A percentile compares a stretch with the other conserved stretches of the same genome.
phyloP scores from a whole-genome alignment of 2,329 filamentous ascomycete species.

The Emericellopsis cladophorae region DNA sequence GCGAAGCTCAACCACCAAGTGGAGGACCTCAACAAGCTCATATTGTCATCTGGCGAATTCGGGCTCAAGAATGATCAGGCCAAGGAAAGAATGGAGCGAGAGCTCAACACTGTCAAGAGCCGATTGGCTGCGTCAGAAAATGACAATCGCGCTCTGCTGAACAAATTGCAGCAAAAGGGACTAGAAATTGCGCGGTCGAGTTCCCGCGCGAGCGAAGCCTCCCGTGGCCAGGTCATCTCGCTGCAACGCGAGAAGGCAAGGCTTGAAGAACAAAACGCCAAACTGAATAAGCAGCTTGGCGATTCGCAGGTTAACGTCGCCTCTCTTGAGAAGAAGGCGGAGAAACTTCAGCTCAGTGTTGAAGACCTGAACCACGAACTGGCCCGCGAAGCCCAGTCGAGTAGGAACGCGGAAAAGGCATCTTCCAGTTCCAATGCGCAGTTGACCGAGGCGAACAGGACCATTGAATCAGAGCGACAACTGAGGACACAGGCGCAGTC shows the following conservation, averaged over 20 bases:
- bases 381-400: conserved; percentile 77
- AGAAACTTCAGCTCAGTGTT: conserved; percentile 76
- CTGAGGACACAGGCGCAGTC: conserved; percentile 73
- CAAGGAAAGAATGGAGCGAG: conserved; percentile 84
- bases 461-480: conserved; percentile 81
- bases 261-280: conserved; percentile 70
- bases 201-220: conserved; percentile 73
- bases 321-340: conserved; percentile 83
- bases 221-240: conserved; percentile 61
- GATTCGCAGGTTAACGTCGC: conserved; percentile 75
- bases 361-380: conserved; percentile 92
- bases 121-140: conserved; percentile 87
- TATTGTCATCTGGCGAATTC: conserved; percentile 81
- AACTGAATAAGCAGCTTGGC: conserved; percentile 71
- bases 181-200: conserved; percentile 87
- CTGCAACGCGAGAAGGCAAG: conserved; percentile 75
- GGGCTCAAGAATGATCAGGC: conserved; percentile 84
- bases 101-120: conserved; percentile 82
- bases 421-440: conserved; percentile 71
- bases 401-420: conserved; percentile 79
- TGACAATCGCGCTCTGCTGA: conserved; percentile 87
- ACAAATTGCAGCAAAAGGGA: conserved; percentile 95
- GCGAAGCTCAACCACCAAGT: conserved; percentile 66
- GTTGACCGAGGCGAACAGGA: conserved; percentile 78
- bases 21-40: conserved; percentile 74